These are phyloP conservation scores for Pleurotus sapidus DNA, from an alignment of 768 basidiomycete species.

Conservation along the genomic window DNA sequence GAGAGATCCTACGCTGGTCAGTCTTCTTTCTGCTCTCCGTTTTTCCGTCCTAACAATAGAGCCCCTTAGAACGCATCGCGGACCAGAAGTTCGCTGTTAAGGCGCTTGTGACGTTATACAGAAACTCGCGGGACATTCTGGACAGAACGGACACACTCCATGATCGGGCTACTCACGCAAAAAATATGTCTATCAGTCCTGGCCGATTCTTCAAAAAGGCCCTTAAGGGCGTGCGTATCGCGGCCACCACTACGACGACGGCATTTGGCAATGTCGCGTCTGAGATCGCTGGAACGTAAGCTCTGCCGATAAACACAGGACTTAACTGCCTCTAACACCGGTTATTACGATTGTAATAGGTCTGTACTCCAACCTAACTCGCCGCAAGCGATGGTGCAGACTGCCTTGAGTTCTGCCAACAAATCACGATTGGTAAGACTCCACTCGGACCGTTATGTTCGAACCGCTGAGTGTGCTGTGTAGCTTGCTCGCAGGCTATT, in stretches of 20 bases:
- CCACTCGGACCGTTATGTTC: neutral
- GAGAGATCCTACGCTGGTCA: slow-evolving; percentile 67
- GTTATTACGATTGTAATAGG: slow-evolving; percentile 22
- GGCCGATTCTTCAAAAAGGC: slow-evolving; percentile 66
- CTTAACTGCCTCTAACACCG: no score
- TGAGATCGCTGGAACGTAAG: slow-evolving; percentile 49
- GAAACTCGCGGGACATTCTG: slow-evolving; percentile 69
- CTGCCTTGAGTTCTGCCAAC: slow-evolving; percentile 75
- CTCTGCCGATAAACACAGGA: neutral
- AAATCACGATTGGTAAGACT: slow-evolving; percentile 63
- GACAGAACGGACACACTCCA: slow-evolving; percentile 65
- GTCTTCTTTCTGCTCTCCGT: slow-evolving; percentile 12
- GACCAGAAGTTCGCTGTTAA: slow-evolving; percentile 80
- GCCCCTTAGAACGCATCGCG: slow-evolving; percentile 63
- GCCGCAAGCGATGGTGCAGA: slow-evolving; percentile 75
- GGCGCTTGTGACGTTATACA: slow-evolving; percentile 72
- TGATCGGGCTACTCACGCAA: slow-evolving; percentile 21
- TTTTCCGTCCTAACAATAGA: neutral
- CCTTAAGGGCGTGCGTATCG: slow-evolving; percentile 64
- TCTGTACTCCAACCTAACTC: slow-evolving; percentile 89
- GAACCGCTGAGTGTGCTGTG: neutral
- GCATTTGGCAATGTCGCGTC: slow-evolving; percentile 56
- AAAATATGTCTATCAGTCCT: slow-evolving; percentile 48
- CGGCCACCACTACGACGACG: slow-evolving; percentile 82
- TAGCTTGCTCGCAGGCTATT: slow-evolving; percentile 83